Evolutionary conservation across 2,329 filamentous ascomycete genomes (phyloP), one percentile per base, ranked within the genome.

Genomic region (Colletotrichum sp.): DNA sequence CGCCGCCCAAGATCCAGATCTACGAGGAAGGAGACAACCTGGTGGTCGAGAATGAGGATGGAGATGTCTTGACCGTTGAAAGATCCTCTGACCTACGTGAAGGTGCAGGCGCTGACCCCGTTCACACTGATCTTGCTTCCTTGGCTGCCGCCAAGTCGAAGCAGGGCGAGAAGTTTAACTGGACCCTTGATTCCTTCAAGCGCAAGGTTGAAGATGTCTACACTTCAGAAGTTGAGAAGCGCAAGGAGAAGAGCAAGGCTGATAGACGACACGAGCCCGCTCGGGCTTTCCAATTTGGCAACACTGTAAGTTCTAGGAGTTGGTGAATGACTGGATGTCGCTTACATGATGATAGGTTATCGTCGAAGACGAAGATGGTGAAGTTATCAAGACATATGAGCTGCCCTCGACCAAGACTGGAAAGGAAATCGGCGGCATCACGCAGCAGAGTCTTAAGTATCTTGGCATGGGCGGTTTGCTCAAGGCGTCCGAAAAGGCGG

Each of bases 371-470:
- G 93, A 94, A 81, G 93, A 96, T 78, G 94, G 94, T 57, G 95
- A 97, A 81, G 95, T 97, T 36, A 90, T 97, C 81, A 96, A 96
- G 85, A 92, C 94, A 70, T 96, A 95, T 80, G 92, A 96, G 76
- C 89, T 96, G 33, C 92, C 93, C 1, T 84, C 88, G 0, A 83
- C 90, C 31, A 85, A 83, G 72, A 83, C 86, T 15, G 81, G 82
- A 21, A 81, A 77, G 21, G 75, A 76, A 21, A 16, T 31, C 8
- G 69, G 63, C 27, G 84, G 83, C 57, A 75, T 83, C 21, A 79
- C 89, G 34, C 82, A 83, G 21, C 83, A 86, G 29, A 83, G 88
- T 69, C 83, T 90, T 43, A 90, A 89, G 78, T 88, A 89, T 72
- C 87, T 90, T 80, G 88, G 89, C 64, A 87, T 90, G 76, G 84